These are phyloP conservation scores for Stereocaulon alpinum DNA, from an alignment of 495 filamentous ascomycete species.

Conservation along the genomic window DNA sequence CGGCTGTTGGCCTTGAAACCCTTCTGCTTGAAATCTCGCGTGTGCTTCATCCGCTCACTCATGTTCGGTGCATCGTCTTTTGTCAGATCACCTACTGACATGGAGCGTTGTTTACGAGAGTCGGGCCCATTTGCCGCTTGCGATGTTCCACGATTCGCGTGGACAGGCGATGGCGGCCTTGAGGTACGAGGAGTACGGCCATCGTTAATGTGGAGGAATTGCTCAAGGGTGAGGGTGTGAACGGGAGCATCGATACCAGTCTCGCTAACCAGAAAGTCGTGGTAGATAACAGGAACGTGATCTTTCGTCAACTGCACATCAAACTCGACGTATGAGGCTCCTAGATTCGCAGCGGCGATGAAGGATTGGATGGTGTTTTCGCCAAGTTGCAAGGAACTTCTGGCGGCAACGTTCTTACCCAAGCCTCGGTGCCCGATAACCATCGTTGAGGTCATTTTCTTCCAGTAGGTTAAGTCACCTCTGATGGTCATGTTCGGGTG, in stretches of 20 bases:
- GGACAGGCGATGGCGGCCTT: slow-evolving; percentile 38
- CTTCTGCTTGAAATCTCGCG: slow-evolving; percentile 81
- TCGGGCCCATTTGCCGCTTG: slow-evolving; percentile 16
- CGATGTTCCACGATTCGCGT: slow-evolving; percentile 12
- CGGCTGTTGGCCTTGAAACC: slow-evolving; percentile 95
- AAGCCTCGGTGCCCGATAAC: slow-evolving; percentile 90
- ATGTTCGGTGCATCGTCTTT: slow-evolving; percentile 48
- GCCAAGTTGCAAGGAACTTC: slow-evolving; percentile 81
- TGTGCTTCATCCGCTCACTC: slow-evolving; percentile 92
- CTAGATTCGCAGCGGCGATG: slow-evolving; percentile 88
- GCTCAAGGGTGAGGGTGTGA: slow-evolving; percentile 86
- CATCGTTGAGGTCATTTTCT: slow-evolving; percentile 69
- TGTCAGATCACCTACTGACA: slow-evolving; percentile 44
- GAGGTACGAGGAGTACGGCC: slow-evolving; percentile 34
- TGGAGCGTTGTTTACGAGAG: slow-evolving; percentile 37
- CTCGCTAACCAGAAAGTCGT: slow-evolving; percentile 97
- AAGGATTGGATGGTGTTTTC: slow-evolving; percentile 96
- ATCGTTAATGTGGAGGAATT: slow-evolving; percentile 82
- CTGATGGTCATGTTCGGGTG: slow-evolving; percentile 90
- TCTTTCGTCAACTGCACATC: slow-evolving; percentile 98
- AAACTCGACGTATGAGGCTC: slow-evolving; percentile 79
- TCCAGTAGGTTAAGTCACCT: slow-evolving; percentile 91
- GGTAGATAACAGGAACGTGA: slow-evolving; percentile 96
- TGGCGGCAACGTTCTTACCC: slow-evolving; percentile 77
- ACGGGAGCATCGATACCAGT: slow-evolving; percentile 97